Evolutionary conservation across 805 yeast species (phyloP).

Genomic region (Lachancea nothofagi): DNA sequence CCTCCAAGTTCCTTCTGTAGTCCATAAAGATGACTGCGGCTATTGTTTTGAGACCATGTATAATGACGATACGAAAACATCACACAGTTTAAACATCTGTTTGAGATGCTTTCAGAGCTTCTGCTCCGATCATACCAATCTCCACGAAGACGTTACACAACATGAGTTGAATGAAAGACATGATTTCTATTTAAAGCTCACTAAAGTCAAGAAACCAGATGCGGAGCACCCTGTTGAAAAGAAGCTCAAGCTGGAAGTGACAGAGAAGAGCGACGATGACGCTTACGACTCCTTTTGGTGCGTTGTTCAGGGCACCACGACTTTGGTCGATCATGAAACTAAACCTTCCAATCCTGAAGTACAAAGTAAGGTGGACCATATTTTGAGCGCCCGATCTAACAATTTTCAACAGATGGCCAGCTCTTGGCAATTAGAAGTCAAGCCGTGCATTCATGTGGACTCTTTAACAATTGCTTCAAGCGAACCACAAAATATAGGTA

Average conservation of each 20-base stretch:
- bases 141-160: constrained; percentile 42
- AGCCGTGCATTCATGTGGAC: constrained; percentile 71
- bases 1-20: constrained; percentile 33
- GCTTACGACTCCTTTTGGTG: constrained; percentile 28
- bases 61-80: constrained; percentile 33
- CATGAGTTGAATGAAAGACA: constrained; percentile 41
- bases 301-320: constrained; percentile 19
- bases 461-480: constrained; percentile 40
- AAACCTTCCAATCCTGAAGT: constrained; percentile 2
- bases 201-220: constrained; percentile 44
- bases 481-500: constrained; percentile 26
- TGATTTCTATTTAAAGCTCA: constrained; percentile 52
- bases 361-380: constrained; percentile 17
- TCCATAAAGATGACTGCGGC: constrained; percentile 87
- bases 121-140: constrained; percentile 52
- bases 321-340: constrained; percentile 8
- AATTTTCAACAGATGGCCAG: constrained; percentile 53
- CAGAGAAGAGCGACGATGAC: constrained; percentile 30
- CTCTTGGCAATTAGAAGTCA: constrained; percentile 88
- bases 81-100: constrained; percentile 57
- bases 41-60: constrained; percentile 71
- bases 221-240: constrained; percentile 23
- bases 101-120: constrained; percentile 68
- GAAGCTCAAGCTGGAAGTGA: constrained; percentile 30
- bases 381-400: constrained; percentile 27